Base-by-base conservation (phyloP, 352 stramenopile species). In the Globisporangium viniferum region DNA sequence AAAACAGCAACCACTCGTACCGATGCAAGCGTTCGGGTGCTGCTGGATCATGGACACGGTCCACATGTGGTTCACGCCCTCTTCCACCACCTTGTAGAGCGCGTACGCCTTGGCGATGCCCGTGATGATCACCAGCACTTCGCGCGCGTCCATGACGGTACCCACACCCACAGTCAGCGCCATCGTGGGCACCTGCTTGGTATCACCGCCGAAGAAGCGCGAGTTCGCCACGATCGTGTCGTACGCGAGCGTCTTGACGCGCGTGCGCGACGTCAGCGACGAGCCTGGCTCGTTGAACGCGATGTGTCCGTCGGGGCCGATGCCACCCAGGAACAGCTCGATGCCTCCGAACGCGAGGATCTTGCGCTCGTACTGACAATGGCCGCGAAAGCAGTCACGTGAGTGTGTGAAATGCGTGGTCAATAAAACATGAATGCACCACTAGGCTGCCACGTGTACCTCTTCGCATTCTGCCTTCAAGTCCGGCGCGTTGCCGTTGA, bases 231-330 rank as follows among this genome's bases (percentile, higher is more conserved):
- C 75, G 54, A 97, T 89, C 5, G 90, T 97, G 73, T 97, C 90
- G 74, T 97, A 96, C 24, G 89, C 90, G 70, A 97, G 75, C 31
- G 90, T 97, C 73, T 97, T 97, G 41, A 97, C 86, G 51, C 90
- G 86, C 39, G 90, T 97, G 20, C 82, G 81, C 18, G 88, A 96
- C 44, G 71, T 68, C 48, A 97, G 74, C 12, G 85, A 96, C 35
- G 81, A 94, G 31, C 92, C 92, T 0, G 90, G 90, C 72, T 98
- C 90, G 68, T 98, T 98, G 84, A 98, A 98, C 14, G 90, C 92
- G 73, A 98, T 97, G 79, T 98, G 92, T 31, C 92, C 91, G 71
- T 97, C 91, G n/a, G 89, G 91, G 0, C 92, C 92, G 68, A 98
- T 97, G 55, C 92, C 91, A n/a, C 91, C 90, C 5, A 98, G 73